phyloP scores from a whole-genome alignment of 2,329 filamentous ascomycete genomes.

The Colletotrichum acutatum region DNA sequence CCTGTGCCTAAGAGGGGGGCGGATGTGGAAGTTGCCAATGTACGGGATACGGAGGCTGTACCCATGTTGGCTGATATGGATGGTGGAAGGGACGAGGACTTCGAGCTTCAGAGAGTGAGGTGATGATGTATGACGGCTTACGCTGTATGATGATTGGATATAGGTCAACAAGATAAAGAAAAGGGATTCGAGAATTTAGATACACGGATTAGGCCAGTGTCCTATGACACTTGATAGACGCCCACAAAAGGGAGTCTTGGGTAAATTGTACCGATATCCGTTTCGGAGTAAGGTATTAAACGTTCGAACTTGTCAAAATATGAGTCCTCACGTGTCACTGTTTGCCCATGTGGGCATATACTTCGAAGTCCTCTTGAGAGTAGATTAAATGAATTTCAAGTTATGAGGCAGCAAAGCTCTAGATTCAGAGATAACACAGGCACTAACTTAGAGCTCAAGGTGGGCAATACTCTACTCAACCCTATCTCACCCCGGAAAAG shows the following conservation, averaged over 20 bases:
- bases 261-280: not conserved
- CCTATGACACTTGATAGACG: not conserved
- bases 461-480: too few relatives aligned
- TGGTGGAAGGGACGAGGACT: conserved; percentile 41
- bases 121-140: not conserved
- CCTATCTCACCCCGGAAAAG: too few relatives aligned
- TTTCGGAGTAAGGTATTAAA: not conserved
- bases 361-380: not conserved
- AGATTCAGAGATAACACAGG: not conserved
- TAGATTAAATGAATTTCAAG: not conserved
- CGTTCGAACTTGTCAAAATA: not conserved
- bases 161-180: not conserved
- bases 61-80: conserved; percentile 51
- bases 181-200: not conserved
- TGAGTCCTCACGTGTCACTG: not conserved
- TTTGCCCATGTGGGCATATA: too few relatives aligned
- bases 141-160: not conserved
- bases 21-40: conserved; percentile 43
- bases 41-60: conserved; percentile 48
- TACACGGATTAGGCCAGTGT: not conserved
- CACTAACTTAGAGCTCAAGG: too few relatives aligned
- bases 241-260: not conserved
- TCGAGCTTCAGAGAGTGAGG: conserved; percentile 24
- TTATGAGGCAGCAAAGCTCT: not conserved
- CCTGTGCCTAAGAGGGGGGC: conserved; percentile 42